Base-by-base conservation (phyloP, 106 monocot genomes). In the Dactylorhiza incarnata region DNA sequence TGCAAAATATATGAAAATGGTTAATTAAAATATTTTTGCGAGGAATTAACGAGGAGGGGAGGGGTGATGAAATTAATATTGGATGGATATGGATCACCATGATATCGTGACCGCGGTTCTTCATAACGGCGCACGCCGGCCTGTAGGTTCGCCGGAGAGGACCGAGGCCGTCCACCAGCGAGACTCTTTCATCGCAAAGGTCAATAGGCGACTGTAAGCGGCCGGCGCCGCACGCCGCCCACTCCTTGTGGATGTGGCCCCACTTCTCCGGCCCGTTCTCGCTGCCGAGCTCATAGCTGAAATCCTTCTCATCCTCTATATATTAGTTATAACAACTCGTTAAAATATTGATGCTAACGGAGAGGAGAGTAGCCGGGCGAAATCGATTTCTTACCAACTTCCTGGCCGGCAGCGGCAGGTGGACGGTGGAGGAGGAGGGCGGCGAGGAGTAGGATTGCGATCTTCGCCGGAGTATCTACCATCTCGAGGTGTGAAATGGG, bases 31-130 rank as follows among this genome's bases (percentile, higher is more conserved):
- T 43, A 0, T 70, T 44, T 45, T 7, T n/a, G 10, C 10, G 8
- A 10, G 58, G 9, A 5, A 49, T 49, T 49, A 9, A 9, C 48
- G 9, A 51, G 50, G 5, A 19, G 10, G 10, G 2, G 1, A n/a
- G n/a, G n/a, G n/a, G n/a, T n/a, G n/a, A n/a, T n/a, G n/a, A n/a
- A n/a, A n/a, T n/a, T n/a, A n/a, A n/a, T n/a, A n/a, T n/a, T 73
- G 15, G 0, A n/a, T 47, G 7, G 13, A 22, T 47, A 5, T 0
- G 1, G 6, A 37, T 17, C 71, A 89, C 94, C 94, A 82, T 85
- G 11, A 91, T 83, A 71, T 95, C 91, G 52, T 91, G 89, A 22
- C 94, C 94, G 85, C 91, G 7, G 48, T n/a, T n/a, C n/a, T n/a
- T n/a, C n/a, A n/a, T n/a, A n/a, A n/a, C n/a, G n/a, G n/a, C n/a